Evolutionary conservation across 1,284 basidiomycete genomes (phyloP).

Genomic region (Wolfiporia cocos): DNA sequence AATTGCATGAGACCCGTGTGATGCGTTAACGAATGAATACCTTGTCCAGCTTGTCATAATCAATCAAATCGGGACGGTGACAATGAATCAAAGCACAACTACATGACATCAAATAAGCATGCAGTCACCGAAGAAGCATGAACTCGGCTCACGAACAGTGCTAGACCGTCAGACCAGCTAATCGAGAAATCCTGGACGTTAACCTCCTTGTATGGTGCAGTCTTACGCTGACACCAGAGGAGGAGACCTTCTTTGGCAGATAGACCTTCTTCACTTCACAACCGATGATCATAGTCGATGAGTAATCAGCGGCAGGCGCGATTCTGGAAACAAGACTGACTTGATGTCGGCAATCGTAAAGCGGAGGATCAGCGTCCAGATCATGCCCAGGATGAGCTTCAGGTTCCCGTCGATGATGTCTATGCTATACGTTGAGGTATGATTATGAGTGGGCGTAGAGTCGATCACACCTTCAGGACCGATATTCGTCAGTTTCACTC

Average conservation of each 20-base stretch:
- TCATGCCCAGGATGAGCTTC: slow-evolving; percentile 97
- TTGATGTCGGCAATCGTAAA: slow-evolving; percentile 98
- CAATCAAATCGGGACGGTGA: slow-evolving; percentile 91
- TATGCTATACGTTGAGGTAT: slow-evolving; percentile 23
- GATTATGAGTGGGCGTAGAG: not conserved
- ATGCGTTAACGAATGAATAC: slow-evolving; percentile 27
- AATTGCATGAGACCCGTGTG: not conserved
- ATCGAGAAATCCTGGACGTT: slow-evolving; percentile 90
- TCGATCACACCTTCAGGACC: slow-evolving; percentile 75
- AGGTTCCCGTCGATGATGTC: slow-evolving; percentile 98
- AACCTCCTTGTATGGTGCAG: slow-evolving; percentile 86
- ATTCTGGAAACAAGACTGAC: slow-evolving; percentile 40
- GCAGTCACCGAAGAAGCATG: slow-evolving; percentile 17
- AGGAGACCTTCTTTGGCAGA: slow-evolving; percentile 95
- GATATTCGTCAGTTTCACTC: slow-evolving; percentile 96
- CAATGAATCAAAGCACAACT: slow-evolving; percentile 94
- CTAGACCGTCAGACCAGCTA: slow-evolving; percentile 93
- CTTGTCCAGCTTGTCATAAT: slow-evolving; percentile 83
- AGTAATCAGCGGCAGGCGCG: no score
- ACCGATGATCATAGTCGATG: not conserved
- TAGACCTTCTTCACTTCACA: slow-evolving; percentile 86
- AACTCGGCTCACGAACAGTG: slow-evolving; percentile 58
- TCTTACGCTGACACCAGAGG: slow-evolving; percentile 98
- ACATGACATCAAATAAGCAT: slow-evolving; percentile 7
- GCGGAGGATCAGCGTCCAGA: slow-evolving; percentile 95